Evolutionary conservation across 1,139 yeast genomes (phyloP).

Genomic region (Debaryomyces subglobosus): DNA sequence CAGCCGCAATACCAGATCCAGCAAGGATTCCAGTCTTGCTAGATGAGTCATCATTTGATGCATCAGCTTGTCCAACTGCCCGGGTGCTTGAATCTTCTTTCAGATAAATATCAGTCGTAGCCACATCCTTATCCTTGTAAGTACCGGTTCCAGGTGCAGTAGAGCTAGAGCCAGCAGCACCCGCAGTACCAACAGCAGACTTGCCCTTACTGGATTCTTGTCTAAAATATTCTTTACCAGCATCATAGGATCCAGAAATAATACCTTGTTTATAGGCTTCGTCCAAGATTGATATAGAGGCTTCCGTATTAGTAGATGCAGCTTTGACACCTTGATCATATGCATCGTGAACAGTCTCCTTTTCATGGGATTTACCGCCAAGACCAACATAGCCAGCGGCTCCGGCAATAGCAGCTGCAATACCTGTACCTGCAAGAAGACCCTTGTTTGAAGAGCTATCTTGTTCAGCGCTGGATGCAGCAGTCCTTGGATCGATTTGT

Average conservation of each 20-base stretch:
- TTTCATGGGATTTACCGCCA: conserved; percentile 1
- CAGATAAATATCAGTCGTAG: neutral
- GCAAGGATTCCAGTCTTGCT: conserved; percentile 9
- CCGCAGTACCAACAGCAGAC: conserved; percentile 8
- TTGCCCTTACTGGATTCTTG: neutral
- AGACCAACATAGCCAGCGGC: conserved; percentile 20
- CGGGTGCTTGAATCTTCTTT: neutral
- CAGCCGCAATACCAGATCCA: conserved; percentile 11
- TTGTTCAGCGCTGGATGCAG: neutral
- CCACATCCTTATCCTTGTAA: neutral
- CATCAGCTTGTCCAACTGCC: neutral
- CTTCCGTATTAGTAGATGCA: neutral
- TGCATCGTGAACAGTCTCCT: neutral
- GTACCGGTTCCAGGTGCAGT: conserved; percentile 1
- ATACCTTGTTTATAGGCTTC: conserved; percentile 15
- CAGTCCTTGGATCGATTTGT: neutral
- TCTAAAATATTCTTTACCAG: conserved; percentile 9
- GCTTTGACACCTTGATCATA: neutral
- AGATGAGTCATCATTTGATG: neutral
- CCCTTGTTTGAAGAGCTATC: conserved; percentile 6
- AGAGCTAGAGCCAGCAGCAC: neutral
- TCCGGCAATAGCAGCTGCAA: conserved; percentile 16
- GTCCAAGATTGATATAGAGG: conserved; percentile 1
- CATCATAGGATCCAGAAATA: conserved; percentile 16
- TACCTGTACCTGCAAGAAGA: conserved; percentile 10